Base-by-base conservation (phyloP, 106 monocot genomes). In the Allium fistulosum region DNA sequence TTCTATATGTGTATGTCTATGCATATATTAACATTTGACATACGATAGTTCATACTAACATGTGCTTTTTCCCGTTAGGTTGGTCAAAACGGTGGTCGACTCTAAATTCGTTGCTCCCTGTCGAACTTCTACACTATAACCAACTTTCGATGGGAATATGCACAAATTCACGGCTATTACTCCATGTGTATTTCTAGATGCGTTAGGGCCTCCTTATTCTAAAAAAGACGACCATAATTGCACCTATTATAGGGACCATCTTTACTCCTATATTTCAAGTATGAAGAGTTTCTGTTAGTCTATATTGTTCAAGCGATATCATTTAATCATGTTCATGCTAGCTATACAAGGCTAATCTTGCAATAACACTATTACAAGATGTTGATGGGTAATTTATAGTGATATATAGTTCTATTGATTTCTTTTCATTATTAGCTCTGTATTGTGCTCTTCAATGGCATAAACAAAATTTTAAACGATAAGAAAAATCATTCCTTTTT, bases 171-270 rank as follows among this genome's bases (percentile, higher is more conserved):
- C 67, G 26, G 85, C 93, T 48, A 80, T 77, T 53, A 88, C 85
- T 10, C 67, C 79, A 4, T 93, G 93, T 71, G 88, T 72, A 2
- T 50, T 93, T n/a, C 85, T 93, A 18, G 93, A 93, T 62, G 75
- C 88, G 4, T 62, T 85, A n/a, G 93, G 93, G 7, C 93, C 93
- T 7, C 93, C 93, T 27, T 93, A 93, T 62, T 93, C 85, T 6
- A 67, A 62, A 12, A 61, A 85, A 51, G 83, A 87, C 22, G 84
- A 61, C 17, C 76, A 85, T 13, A 81, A 93, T 70, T 83, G 85
- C 81, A 86, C 88, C 26, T 93, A 93, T 53, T 91, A 91, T 67
- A 70, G 49, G 45, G 79, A 82, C 26, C 69, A 79, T 74, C 82
- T 83, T 4, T 82, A 50, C 51, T 58, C 49, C 2, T 28, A 53